Conservation (phyloP, 345 rosid genomes). For the Aquilaria sinensis region DNA sequence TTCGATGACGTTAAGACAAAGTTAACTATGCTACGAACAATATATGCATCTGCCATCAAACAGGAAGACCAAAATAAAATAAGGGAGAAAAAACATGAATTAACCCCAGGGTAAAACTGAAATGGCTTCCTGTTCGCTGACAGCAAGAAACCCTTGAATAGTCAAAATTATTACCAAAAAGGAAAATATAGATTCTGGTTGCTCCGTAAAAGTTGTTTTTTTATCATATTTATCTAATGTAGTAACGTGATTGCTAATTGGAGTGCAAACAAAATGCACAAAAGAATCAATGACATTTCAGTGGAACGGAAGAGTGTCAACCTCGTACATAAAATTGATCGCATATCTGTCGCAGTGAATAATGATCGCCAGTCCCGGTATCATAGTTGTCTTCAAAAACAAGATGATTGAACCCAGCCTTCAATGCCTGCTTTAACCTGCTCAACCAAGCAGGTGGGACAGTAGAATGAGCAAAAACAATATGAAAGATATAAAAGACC, state of each 20-base stretch:
- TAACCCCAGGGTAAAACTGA: no score
- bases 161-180: no score
- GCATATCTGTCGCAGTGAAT: slow-evolving; percentile 94
- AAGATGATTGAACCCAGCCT: slow-evolving; percentile 85
- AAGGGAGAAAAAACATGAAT: no score
- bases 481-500: not conserved
- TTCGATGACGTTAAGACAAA: no score
- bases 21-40: no score
- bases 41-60: no score
- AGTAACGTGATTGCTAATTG: not conserved
- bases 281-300: slow-evolving; percentile 4
- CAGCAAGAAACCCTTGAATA: no score
- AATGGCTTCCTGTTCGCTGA: no score
- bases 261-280: not conserved
- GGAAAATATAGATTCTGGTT: no score
- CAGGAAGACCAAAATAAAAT: no score
- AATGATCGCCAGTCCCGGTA: slow-evolving; percentile 98
- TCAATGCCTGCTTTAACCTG: slow-evolving; percentile 80
- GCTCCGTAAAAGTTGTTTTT: no score
- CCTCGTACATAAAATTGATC: slow-evolving; percentile 91
- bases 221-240: no score
- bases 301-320: slow-evolving; percentile 8
- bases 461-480: slow-evolving; percentile 8
- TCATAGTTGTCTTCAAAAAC: slow-evolving; percentile 97
- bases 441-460: slow-evolving; percentile 12